Evolutionary conservation across 176 grass and related monocot species (phyloP).

Genomic region (Chloris gayana): DNA sequence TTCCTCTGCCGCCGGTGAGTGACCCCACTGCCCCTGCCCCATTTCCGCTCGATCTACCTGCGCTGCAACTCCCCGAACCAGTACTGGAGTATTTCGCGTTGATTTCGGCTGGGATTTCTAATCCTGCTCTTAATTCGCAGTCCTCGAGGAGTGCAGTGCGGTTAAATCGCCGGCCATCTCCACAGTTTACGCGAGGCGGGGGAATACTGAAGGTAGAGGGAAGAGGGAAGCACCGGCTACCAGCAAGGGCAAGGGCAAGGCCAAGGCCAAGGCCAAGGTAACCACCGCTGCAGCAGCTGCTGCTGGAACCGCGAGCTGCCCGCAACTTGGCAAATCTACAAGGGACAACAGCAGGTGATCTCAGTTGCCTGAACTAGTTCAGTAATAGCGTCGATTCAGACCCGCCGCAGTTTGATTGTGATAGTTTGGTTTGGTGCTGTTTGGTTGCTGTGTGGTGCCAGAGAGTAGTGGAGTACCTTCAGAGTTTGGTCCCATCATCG

Average conservation of each 20-base stretch:
- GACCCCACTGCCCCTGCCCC: neutral
- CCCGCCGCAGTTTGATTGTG: neutral
- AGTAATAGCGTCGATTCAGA: neutral
- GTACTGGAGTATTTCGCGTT: neutral
- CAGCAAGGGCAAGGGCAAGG: neutral
- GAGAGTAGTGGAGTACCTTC: too few relatives aligned
- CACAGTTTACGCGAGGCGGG: slow-evolving; percentile 40
- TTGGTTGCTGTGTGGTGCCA: too few relatives aligned
- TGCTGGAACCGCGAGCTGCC: slow-evolving; percentile 43
- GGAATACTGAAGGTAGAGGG: neutral
- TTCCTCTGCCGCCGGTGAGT: slow-evolving; percentile 22
- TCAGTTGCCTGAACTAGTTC: neutral
- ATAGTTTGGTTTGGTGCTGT: neutral
- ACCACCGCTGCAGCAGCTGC: neutral
- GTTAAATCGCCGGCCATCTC: slow-evolving; percentile 34
- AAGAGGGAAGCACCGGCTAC: neutral
- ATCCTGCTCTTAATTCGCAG: slow-evolving; percentile 8
- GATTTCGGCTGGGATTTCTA: neutral
- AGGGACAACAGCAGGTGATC: slow-evolving; percentile 15
- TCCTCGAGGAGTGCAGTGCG: neutral
- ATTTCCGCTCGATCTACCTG: neutral
- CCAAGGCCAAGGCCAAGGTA: neutral
- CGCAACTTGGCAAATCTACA: slow-evolving; percentile 22
- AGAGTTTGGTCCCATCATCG: too few relatives aligned
- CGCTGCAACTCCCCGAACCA: fast-evolving